Evolutionary conservation across 768 basidiomycete genomes (phyloP).

Genomic region (Leccinum subgranulosum): DNA sequence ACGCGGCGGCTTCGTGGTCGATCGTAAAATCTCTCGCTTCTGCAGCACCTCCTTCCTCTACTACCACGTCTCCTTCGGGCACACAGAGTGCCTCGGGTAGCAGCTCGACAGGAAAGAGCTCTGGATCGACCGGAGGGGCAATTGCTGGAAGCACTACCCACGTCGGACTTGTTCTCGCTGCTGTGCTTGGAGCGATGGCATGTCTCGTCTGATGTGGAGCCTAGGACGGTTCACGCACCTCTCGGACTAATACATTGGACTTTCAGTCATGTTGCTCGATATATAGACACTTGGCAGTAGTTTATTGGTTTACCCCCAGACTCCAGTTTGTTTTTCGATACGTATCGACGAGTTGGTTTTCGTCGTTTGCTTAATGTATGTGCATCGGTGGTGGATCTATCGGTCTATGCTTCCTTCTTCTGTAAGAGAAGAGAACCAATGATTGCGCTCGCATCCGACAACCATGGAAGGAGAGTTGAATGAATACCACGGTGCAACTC

Average conservation of each 20-base stretch:
- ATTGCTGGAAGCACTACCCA: constrained; percentile 12
- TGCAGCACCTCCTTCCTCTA: constrained; percentile 38
- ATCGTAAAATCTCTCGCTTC: constrained; percentile 42
- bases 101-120: constrained; percentile 11
- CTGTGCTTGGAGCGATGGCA: constrained; percentile 10
- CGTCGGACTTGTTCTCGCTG: constrained; percentile 9
- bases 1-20: constrained; percentile 49
- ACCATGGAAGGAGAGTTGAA: neutral
- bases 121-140: constrained; percentile 14
- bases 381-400: neutral
- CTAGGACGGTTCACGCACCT: neutral
- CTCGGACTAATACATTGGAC: neutral
- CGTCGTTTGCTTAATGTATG: neutral
- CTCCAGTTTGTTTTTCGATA: neutral
- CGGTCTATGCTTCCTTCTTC: neutral
- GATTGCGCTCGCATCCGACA: neutral
- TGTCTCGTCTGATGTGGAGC: constrained; percentile 9
- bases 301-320: neutral
- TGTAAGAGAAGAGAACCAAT: neutral
- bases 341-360: neutral
- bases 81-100: constrained; percentile 14
- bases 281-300: neutral
- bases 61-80: constrained; percentile 17
- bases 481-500: neutral
- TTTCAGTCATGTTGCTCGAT: constrained; percentile 1